Conservation (phyloP, 2,329 filamentous ascomycete genomes). For the Alternaria longipes region DNA sequence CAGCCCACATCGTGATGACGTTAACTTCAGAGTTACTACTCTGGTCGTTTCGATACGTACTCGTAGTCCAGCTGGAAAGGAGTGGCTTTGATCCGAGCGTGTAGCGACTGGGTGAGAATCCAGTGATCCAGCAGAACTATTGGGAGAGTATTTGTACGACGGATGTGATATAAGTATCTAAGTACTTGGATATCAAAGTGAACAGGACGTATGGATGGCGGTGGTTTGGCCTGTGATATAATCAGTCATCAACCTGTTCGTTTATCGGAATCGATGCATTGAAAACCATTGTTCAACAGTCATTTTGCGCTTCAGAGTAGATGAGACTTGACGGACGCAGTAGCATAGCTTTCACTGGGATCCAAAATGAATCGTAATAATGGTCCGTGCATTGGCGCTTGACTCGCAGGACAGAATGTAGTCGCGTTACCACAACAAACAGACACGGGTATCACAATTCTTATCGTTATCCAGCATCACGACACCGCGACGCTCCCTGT, state of each 20-base stretch:
- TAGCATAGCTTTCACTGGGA: background rate
- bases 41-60: background rate
- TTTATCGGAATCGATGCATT: no score
- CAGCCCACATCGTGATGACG: background rate
- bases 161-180: background rate
- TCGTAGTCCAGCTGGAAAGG: background rate
- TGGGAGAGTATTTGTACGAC: background rate
- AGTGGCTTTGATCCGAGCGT: background rate
- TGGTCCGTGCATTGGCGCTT: conserved; percentile 15
- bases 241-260: background rate
- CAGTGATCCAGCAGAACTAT: background rate
- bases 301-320: background rate
- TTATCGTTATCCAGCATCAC: conserved; percentile 24
- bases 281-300: background rate
- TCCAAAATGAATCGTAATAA: background rate
- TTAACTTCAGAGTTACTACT: background rate
- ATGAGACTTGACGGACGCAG: background rate
- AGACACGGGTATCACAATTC: conserved; percentile 26
- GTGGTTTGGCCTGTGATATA: background rate
- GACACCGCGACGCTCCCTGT: background rate
- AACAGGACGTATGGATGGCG: background rate
- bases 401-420: conserved; percentile 6
- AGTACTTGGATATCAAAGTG: background rate
- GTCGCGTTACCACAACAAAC: conserved; percentile 36
- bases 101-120: background rate